Evolutionary conservation across 805 yeast species (phyloP).

Genomic region (Pichia phayaonensis): DNA sequence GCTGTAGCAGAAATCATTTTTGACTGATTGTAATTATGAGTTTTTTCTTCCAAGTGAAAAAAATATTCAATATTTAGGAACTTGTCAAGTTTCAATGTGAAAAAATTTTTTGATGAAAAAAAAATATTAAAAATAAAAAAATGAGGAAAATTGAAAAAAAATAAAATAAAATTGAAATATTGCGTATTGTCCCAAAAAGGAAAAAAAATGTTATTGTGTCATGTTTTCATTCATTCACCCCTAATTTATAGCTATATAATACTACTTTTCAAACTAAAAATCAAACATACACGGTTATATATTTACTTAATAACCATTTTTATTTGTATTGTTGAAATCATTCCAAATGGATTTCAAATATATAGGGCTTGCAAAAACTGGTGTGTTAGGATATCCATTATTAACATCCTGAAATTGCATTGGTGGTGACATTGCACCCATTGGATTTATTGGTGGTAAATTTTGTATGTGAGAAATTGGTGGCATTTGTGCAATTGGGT

Average conservation of each 20-base stretch:
- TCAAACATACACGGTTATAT: background rate
- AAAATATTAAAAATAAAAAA: background rate
- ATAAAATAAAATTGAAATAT: too few species aligned
- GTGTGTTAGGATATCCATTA: background rate
- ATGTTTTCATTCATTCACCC: too few species aligned
- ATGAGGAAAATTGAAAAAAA: background rate
- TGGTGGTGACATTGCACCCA: background rate
- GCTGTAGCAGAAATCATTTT: conserved; percentile 81
- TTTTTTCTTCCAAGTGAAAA: background rate
- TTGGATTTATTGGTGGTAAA: background rate
- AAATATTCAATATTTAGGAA: background rate
- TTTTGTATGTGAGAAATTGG: background rate
- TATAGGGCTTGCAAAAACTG: background rate
- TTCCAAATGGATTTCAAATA: background rate
- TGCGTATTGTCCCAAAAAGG: too few species aligned
- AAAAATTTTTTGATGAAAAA: background rate
- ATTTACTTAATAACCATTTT: background rate
- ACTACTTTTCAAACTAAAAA: too few species aligned
- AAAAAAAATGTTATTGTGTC: too few species aligned
- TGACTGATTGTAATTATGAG: background rate
- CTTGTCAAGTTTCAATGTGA: background rate
- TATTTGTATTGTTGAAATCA: background rate
- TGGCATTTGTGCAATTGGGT: background rate
- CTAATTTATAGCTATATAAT: too few species aligned
- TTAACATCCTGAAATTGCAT: background rate